Percentiles rank a stretch among this genome's conserved stretches.
Evolutionary conservation across 2,329 filamentous ascomycete species (phyloP).

Genomic region (Elsinoe batatas): DNA sequence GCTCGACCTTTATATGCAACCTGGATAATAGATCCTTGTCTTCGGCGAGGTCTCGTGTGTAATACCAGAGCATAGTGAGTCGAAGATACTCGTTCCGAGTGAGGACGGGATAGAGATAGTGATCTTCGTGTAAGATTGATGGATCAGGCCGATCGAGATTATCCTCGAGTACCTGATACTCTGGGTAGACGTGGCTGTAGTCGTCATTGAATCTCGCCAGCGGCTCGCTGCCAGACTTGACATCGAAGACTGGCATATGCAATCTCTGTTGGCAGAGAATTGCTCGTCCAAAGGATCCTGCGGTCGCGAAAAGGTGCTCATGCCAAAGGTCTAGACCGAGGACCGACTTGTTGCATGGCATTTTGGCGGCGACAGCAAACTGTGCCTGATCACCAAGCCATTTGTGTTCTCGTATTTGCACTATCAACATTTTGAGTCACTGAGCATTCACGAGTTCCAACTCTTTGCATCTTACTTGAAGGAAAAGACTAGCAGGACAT

Average conservation of each 20-base stretch:
- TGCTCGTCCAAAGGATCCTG: no score
- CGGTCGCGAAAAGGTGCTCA: no score
- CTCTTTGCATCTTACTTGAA: no score
- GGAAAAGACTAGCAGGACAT: no score
- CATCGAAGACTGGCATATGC: slow-evolving; percentile 3
- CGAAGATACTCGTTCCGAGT: slow-evolving; percentile 30
- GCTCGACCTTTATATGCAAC: slow-evolving; percentile 34
- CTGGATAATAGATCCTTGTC: slow-evolving; percentile 34
- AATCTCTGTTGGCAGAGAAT: slow-evolving; percentile 28
- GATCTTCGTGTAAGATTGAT: neutral
- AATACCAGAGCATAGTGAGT: slow-evolving; percentile 36
- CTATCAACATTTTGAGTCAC: no score
- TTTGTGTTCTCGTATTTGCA: no score
- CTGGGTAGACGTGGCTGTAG: neutral
- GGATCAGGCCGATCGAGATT: neutral
- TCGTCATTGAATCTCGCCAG: neutral
- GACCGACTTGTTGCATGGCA: no score
- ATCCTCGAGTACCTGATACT: neutral
- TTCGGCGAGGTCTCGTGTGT: slow-evolving; percentile 31
- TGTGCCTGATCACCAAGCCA: no score
- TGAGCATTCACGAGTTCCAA: no score
- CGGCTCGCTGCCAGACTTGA: neutral
- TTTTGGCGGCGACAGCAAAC: no score
- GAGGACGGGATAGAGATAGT: slow-evolving; percentile 29
- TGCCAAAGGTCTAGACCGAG: no score